phyloP scores from a whole-genome alignment of 345 rosid genomes.

The Sonneratia caseolaris region DNA sequence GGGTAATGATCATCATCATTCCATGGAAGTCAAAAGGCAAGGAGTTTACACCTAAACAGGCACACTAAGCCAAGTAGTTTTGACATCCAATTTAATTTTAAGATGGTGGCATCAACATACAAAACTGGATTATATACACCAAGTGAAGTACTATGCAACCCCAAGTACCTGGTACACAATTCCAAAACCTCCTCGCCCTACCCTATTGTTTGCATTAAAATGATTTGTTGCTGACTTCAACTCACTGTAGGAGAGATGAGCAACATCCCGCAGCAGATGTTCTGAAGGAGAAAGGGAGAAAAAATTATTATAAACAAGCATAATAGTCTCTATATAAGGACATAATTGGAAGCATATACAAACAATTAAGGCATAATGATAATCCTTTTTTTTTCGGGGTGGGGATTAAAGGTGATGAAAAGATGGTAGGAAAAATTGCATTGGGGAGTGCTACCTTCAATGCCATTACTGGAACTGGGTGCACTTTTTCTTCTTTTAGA shows the following conservation, averaged over 20 bases:
- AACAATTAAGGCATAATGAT: background rate
- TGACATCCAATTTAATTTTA: background rate
- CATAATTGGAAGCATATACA: background rate
- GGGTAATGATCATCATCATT: background rate
- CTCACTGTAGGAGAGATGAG: constrained; percentile 32
- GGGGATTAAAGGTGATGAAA: background rate
- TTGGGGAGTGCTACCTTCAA: constrained; percentile 6
- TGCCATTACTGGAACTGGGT: constrained; percentile 1
- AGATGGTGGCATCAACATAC: too few relatives aligned
- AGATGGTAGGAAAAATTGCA: background rate
- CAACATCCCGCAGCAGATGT: constrained; percentile 20
- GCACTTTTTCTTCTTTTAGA: background rate
- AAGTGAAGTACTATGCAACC: background rate
- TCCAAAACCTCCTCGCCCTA: constrained; percentile 62
- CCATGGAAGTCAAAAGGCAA: background rate
- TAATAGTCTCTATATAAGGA: background rate
- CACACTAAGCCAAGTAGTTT: background rate
- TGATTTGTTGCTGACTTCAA: constrained; percentile 37
- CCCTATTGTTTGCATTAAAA: constrained; percentile 29
- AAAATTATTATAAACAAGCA: background rate
- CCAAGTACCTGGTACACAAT: constrained; percentile 44
- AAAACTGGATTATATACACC: background rate
- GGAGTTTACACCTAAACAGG: background rate
- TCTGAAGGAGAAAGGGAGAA: constrained; percentile 15
- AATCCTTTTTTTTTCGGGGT: background rate